A percentile compares a stretch with the other conserved stretches of the same genome.
phyloP scores from a whole-genome alignment of 768 basidiomycete species.

The Rhodocollybia butyracea region DNA sequence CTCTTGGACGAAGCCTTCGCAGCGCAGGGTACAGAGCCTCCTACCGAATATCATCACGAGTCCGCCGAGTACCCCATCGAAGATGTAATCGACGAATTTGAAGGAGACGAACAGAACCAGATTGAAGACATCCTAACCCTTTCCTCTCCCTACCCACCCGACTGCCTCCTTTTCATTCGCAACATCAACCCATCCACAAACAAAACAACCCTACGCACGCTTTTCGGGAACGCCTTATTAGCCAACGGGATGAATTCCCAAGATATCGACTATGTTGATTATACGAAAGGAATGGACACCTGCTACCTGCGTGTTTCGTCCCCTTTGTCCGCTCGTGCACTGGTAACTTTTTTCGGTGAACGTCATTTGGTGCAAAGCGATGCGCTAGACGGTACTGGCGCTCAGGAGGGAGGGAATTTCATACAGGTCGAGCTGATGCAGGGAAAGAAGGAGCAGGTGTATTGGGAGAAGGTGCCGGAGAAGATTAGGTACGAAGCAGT shows the following conservation, averaged over 20 bases:
- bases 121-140: not conserved
- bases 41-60: not conserved
- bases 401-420: conserved; percentile 9
- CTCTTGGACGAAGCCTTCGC: conserved; percentile 44
- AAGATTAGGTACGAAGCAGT: conserved; percentile 65
- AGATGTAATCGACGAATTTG: not conserved
- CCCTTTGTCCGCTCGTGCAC: conserved; percentile 37
- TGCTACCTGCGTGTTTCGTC: conserved; percentile 70
- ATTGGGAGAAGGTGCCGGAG: conserved; percentile 80
- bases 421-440: conserved; percentile 54
- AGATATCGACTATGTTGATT: conserved; percentile 68
- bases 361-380: conserved; percentile 36
- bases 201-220: conserved; percentile 68
- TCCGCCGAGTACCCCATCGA: not conserved
- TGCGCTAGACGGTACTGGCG: conserved; percentile 56
- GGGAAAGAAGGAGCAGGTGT: conserved; percentile 65
- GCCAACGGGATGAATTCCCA: not conserved
- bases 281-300: conserved; percentile 69
- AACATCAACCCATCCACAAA: conserved; percentile 74
- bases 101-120: not conserved
- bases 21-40: conserved; percentile 15
- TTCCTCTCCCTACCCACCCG: conserved; percentile 34
- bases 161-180: conserved; percentile 69
- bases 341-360: conserved; percentile 43
- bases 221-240: conserved; percentile 47